Conservation (phyloP, 1,139 yeast species). For the Lodderomyces jiufengensis region DNA sequence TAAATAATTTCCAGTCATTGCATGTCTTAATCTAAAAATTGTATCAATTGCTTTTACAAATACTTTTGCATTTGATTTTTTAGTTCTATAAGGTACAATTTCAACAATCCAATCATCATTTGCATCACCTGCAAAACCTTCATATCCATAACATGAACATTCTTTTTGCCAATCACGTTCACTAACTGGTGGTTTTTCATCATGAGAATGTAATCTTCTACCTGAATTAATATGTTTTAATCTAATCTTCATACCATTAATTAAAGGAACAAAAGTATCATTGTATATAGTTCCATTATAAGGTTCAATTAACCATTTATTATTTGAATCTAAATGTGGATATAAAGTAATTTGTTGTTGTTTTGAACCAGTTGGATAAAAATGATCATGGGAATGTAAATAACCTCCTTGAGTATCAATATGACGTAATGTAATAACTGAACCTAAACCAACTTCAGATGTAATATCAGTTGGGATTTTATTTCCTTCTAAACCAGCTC, state of each 20-base stretch:
- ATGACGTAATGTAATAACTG: constrained; percentile 78
- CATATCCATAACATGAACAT: constrained; percentile 86
- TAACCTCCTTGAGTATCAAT: constrained; percentile 89
- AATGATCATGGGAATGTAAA: constrained; percentile 84
- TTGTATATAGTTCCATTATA: constrained; percentile 50
- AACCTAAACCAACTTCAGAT: constrained; percentile 87
- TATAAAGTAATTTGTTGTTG: constrained; percentile 94
- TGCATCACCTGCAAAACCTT: constrained; percentile 90
- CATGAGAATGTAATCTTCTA: constrained; percentile 93
- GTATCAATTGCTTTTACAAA: constrained; percentile 77
- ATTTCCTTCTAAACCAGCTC: constrained; percentile 70
- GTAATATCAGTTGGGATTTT: constrained; percentile 62
- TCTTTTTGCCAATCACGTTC: constrained; percentile 97
- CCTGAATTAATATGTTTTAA: constrained; percentile 65
- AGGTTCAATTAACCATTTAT: constrained; percentile 78
- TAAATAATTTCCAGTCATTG: constrained; percentile 83
- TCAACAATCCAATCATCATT: constrained; percentile 94
- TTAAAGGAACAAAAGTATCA: constrained; percentile 55
- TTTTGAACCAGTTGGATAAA: constrained; percentile 87
- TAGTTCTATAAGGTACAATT: constrained; percentile 61
- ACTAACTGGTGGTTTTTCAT: constrained; percentile 88
- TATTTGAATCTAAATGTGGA: constrained; percentile 88
- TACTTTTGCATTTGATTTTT: constrained; percentile 54
- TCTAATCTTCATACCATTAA: constrained; percentile 78
- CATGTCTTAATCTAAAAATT: constrained; percentile 82